phyloP scores from a whole-genome alignment of 148 eudicot species.

The Simmondsia chinensis region DNA sequence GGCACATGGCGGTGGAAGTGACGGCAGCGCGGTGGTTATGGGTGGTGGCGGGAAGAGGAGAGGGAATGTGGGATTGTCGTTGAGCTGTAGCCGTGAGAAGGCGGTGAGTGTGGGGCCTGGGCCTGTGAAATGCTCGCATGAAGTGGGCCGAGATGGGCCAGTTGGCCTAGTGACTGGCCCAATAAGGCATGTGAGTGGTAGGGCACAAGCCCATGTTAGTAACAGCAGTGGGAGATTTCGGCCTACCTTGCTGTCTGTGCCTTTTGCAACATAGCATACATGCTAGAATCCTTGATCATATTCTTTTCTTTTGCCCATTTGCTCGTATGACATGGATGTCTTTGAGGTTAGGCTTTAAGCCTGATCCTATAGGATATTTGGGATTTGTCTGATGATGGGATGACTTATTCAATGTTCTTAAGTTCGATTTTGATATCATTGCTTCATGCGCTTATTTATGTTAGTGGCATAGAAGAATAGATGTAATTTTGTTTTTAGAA shows the following conservation, averaged over 20 bases:
- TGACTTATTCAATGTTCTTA: too few species aligned
- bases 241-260: constrained; percentile 25
- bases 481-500: too few species aligned
- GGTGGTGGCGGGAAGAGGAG: constrained; percentile 16
- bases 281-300: too few species aligned
- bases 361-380: too few species aligned
- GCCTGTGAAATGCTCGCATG: constrained; percentile 29
- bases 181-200: constrained; percentile 41
- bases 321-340: too few species aligned
- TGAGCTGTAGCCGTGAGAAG: constrained; percentile 70
- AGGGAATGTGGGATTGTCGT: constrained; percentile 25
- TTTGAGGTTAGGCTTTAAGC: too few species aligned
- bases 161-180: too few species aligned
- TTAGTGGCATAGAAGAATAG: too few species aligned
- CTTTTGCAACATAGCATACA: constrained; percentile 57
- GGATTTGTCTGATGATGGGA: too few species aligned
- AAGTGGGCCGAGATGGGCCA: constrained; percentile 20
- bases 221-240: constrained; percentile 19
- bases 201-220: constrained; percentile 23
- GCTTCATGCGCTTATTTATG: too few species aligned
- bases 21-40: constrained; percentile 9
- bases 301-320: too few species aligned
- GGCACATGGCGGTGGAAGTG: constrained; percentile 1
- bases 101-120: constrained; percentile 69
- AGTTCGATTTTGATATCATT: too few species aligned